phyloP scores from a whole-genome alignment of 805 yeast species.

The Cyberlindnera bimundalis region DNA sequence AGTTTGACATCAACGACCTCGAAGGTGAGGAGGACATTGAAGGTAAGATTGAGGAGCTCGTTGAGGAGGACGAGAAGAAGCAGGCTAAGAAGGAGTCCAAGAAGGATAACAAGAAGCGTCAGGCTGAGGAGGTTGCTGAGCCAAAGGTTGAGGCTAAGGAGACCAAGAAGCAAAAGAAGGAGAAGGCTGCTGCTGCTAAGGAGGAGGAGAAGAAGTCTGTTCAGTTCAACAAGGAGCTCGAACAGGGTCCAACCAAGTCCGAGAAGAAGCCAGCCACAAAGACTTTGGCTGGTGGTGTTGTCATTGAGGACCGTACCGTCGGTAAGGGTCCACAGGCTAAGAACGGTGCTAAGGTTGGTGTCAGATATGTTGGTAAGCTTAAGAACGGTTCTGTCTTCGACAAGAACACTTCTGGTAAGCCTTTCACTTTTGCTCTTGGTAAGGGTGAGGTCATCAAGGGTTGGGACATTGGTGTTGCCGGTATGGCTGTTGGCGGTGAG shows the following conservation, averaged over 20 bases:
- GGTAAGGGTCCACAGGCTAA: slow-evolving; percentile 91
- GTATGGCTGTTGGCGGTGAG: slow-evolving; percentile 99
- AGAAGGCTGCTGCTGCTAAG: slow-evolving; percentile 23
- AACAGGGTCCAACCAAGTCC: slow-evolving; percentile 84
- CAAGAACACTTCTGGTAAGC: slow-evolving; percentile 96
- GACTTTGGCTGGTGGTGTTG: slow-evolving; percentile 89
- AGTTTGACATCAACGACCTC: slow-evolving; percentile 42
- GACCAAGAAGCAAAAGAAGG: slow-evolving; percentile 29
- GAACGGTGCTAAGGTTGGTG: slow-evolving; percentile 86
- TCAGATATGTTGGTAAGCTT: slow-evolving; percentile 96
- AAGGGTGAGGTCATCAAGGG: slow-evolving; percentile 98
- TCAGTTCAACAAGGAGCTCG: slow-evolving; percentile 84
- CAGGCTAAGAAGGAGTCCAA: slow-evolving; percentile 24
- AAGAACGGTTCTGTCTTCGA: slow-evolving; percentile 95
- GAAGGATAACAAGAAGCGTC: slow-evolving; percentile 30
- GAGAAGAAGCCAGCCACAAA: slow-evolving; percentile 62
- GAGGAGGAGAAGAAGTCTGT: slow-evolving; percentile 54
- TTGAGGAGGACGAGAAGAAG: slow-evolving; percentile 53
- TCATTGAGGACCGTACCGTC: slow-evolving; percentile 84
- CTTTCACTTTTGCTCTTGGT: slow-evolving; percentile 87
- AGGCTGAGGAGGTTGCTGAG: slow-evolving; percentile 46
- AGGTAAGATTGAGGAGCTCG: slow-evolving; percentile 69
- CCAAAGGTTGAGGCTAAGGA: slow-evolving; percentile 28
- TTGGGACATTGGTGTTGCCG: slow-evolving; percentile 98
- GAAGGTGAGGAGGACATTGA: slow-evolving; percentile 64